Conservation (phyloP, 352 stramenopile species). For the Phytophthora idaei region DNA sequence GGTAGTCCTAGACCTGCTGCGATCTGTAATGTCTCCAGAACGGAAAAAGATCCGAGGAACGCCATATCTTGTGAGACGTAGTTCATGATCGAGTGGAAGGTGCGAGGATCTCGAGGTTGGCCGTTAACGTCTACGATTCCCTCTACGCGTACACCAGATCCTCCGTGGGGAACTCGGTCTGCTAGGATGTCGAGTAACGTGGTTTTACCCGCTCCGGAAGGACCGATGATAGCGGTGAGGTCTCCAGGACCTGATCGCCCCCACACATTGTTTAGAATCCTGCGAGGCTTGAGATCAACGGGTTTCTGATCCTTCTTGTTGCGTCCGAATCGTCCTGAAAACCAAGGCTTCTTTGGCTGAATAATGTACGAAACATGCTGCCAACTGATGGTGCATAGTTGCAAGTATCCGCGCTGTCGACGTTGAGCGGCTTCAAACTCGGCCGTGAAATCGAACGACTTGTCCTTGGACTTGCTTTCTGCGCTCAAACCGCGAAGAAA, state of each 20-base stretch:
- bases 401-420: slow-evolving; percentile 22
- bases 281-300: slow-evolving; percentile 12
- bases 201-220: slow-evolving; percentile 67
- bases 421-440: slow-evolving; percentile 25
- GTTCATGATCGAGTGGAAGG: slow-evolving; percentile 56
- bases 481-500: not conserved
- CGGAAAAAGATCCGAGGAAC: slow-evolving; percentile 70
- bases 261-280: slow-evolving; percentile 65
- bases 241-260: slow-evolving; percentile 62
- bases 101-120: slow-evolving; percentile 35
- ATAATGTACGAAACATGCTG: slow-evolving; percentile 59
- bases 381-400: slow-evolving; percentile 61
- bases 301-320: not conserved
- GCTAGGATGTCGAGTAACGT: slow-evolving; percentile 73
- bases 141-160: slow-evolving; percentile 39
- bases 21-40: slow-evolving; percentile 71
- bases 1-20: slow-evolving; percentile 59
- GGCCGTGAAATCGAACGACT: slow-evolving; percentile 25
- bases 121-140: slow-evolving; percentile 63
- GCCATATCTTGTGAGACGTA: slow-evolving; percentile 71
- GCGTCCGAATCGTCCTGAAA: slow-evolving; percentile 5
- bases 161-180: slow-evolving; percentile 34
- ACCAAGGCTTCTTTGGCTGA: slow-evolving; percentile 33
- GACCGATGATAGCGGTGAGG: slow-evolving; percentile 72
- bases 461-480: slow-evolving; percentile 20